Conservation (phyloP, 805 yeast genomes). For the Saccharomyces mikatae region DNA sequence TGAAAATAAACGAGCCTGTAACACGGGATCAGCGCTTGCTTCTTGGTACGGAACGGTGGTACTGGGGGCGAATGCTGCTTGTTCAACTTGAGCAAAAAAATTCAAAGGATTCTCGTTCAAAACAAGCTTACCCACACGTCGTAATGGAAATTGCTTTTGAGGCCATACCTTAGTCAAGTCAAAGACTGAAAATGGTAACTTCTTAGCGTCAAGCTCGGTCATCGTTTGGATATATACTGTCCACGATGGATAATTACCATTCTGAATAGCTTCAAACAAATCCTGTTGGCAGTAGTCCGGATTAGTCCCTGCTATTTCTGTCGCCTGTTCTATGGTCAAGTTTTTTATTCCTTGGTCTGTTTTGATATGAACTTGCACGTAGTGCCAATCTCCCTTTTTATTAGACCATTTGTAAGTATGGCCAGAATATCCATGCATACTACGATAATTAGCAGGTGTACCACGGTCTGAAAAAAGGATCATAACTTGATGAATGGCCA, state of each 20-base stretch:
- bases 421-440: slow-evolving; percentile 61
- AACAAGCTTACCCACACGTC: slow-evolving; percentile 73
- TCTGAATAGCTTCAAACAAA: slow-evolving; percentile 67
- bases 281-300: slow-evolving; percentile 81
- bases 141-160: slow-evolving; percentile 74
- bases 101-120: slow-evolving; percentile 79
- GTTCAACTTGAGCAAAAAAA: slow-evolving; percentile 83
- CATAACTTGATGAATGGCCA: slow-evolving; percentile 65
- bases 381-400: slow-evolving; percentile 44
- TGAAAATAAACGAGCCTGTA: slow-evolving; percentile 73
- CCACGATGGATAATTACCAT: slow-evolving; percentile 78
- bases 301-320: slow-evolving; percentile 58
- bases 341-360: slow-evolving; percentile 48
- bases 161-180: slow-evolving; percentile 94
- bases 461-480: slow-evolving; percentile 58
- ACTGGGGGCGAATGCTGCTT: slow-evolving; percentile 78
- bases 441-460: slow-evolving; percentile 45
- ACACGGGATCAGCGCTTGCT: slow-evolving; percentile 75
- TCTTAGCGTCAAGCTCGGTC: slow-evolving; percentile 74
- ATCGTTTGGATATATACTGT: slow-evolving; percentile 76
- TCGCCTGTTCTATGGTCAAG: slow-evolving; percentile 60
- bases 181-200: slow-evolving; percentile 71
- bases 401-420: slow-evolving; percentile 58
- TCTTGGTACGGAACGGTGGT: slow-evolving; percentile 81
- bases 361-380: slow-evolving; percentile 49